A percentile compares a stretch with the other conserved stretches of the same genome.
phyloP scores from a whole-genome alignment of 2,329 filamentous ascomycete genomes.

The Didymella keratinophila region DNA sequence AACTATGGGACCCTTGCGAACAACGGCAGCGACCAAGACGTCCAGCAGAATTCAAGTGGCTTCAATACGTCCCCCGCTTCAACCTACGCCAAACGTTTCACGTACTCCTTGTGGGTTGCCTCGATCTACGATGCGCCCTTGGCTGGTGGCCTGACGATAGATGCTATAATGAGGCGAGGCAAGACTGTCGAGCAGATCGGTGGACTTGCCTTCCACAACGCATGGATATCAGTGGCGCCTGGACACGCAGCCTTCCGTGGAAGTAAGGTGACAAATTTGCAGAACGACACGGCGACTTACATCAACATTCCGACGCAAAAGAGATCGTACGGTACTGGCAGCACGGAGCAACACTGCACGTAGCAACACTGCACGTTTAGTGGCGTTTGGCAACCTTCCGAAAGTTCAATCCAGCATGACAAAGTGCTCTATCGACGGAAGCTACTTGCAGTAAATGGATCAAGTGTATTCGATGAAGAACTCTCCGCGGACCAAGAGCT shows the following conservation, averaged over 20 bases:
- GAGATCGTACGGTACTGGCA: conserved; percentile 62
- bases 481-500: not conserved
- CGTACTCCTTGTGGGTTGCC: conserved; percentile 68
- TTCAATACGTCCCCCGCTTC: conserved; percentile 50
- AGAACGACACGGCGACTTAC: conserved; percentile 67
- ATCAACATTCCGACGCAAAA: conserved; percentile 57
- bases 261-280: conserved; percentile 58
- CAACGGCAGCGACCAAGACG: conserved; percentile 63
- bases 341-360: conserved; percentile 63
- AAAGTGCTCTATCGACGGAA: conserved; percentile 65
- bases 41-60: conserved; percentile 61
- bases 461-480: conserved; percentile 56
- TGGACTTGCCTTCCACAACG: conserved; percentile 64
- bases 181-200: conserved; percentile 58
- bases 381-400: conserved; percentile 48
- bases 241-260: conserved; percentile 43
- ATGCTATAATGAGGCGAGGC: conserved; percentile 58
- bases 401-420: conserved; percentile 17
- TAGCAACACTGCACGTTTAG: conserved; percentile 66
- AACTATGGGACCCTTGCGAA: conserved; percentile 65
- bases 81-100: conserved; percentile 57
- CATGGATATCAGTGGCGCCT: conserved; percentile 63
- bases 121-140: conserved; percentile 57
- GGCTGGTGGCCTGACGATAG: conserved; percentile 54
- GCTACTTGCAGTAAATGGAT: conserved; percentile 64